Evolutionary conservation across 495 filamentous ascomycete genomes (phyloP).

Genomic region (Tuber umbilicatum): DNA sequence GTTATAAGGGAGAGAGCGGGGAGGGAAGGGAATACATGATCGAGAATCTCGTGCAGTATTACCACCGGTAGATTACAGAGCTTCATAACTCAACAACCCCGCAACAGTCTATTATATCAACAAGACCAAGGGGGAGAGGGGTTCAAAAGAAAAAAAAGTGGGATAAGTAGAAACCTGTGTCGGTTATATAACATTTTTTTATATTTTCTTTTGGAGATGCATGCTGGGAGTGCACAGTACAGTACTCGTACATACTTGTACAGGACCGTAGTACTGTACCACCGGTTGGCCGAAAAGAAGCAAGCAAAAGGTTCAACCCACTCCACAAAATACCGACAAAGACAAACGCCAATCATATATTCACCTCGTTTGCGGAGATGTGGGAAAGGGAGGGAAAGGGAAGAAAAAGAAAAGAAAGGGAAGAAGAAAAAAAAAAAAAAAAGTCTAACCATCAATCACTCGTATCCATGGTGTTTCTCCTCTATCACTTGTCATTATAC

Average conservation of each 20-base stretch:
- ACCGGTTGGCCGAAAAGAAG: background rate
- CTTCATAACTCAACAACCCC: background rate
- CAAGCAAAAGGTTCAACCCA: background rate
- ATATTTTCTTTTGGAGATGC: background rate
- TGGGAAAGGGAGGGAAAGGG: background rate
- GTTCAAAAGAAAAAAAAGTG: background rate
- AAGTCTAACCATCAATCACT: constrained; percentile 3
- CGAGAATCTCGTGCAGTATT: constrained; percentile 4
- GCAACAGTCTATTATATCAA: background rate
- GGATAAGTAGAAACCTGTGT: background rate
- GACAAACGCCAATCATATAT: constrained; percentile 2
- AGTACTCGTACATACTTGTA: background rate
- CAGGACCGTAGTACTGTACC: background rate
- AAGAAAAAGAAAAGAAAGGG: background rate
- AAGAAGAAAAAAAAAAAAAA: background rate
- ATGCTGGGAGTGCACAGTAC: background rate
- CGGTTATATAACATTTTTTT: constrained; percentile 2
- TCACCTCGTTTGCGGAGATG: constrained; percentile 2
- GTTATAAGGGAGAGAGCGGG: background rate
- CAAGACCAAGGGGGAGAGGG: background rate
- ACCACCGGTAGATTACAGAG: background rate
- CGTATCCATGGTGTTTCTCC: background rate
- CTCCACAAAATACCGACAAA: background rate
- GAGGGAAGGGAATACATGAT: constrained; percentile 1
- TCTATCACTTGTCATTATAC: background rate